A percentile compares a stretch with the other conserved stretches of the same genome.
These are phyloP conservation scores for Aquilaria malaccensis DNA, from an alignment of 345 rosid species.

Conservation along the genomic window DNA sequence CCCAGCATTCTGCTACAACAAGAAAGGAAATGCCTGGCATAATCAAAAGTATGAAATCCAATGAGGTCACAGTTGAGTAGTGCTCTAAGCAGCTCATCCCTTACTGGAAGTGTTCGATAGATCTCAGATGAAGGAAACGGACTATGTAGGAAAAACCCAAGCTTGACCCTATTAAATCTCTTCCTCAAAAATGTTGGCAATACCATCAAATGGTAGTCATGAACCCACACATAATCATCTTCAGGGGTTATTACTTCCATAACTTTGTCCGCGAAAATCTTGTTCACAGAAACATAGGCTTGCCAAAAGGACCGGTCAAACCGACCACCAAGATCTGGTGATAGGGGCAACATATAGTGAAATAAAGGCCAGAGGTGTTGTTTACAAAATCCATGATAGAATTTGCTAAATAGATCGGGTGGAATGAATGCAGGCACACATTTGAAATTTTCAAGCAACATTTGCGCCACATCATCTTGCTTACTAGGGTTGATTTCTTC, in stretches of 20 bases:
- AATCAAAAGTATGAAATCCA: slow-evolving; percentile 93
- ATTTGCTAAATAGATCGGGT: slow-evolving; percentile 63
- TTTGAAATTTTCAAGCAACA: slow-evolving; percentile 74
- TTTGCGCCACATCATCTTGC: slow-evolving; percentile 87
- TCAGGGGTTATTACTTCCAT: slow-evolving; percentile 95
- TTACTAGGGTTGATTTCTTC: slow-evolving; percentile 52
- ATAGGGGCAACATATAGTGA: slow-evolving; percentile 92
- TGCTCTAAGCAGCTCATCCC: slow-evolving; percentile 79
- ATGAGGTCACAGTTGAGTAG: slow-evolving; percentile 79
- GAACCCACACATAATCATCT: slow-evolving; percentile 93
- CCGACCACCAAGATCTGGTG: slow-evolving; percentile 86
- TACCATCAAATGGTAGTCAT: slow-evolving; percentile 94
- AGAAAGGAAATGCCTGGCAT: slow-evolving; percentile 90
- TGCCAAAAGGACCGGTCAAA: slow-evolving; percentile 90
- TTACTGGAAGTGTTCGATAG: slow-evolving; percentile 79
- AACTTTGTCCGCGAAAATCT: slow-evolving; percentile 90
- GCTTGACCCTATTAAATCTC: slow-evolving; percentile 81
- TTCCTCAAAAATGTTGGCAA: slow-evolving; percentile 88
- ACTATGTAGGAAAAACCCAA: slow-evolving; percentile 90
- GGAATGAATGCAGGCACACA: slow-evolving; percentile 92
- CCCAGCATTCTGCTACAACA: slow-evolving; percentile 98
- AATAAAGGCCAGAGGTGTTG: slow-evolving; percentile 93
- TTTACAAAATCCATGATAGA: slow-evolving; percentile 93
- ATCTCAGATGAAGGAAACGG: slow-evolving; percentile 96
- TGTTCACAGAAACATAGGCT: slow-evolving; percentile 86